Evolutionary conservation across 164 flowering plant genomes (phyloP).

Genomic region (Berberis vulgaris): DNA sequence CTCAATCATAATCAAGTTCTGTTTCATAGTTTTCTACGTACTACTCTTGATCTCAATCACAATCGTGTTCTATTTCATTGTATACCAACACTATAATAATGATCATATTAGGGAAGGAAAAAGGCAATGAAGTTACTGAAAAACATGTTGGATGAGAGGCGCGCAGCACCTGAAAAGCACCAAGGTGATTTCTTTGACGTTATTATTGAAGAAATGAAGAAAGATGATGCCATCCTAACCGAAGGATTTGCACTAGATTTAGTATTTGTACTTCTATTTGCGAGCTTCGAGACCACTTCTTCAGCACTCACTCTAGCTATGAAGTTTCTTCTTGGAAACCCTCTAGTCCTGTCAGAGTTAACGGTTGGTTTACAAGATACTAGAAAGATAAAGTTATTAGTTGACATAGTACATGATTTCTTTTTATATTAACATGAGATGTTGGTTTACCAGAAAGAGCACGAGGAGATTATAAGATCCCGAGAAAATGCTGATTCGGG

Average conservation of each 20-base stretch:
- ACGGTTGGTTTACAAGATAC: constrained; percentile 30
- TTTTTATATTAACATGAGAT: not conserved
- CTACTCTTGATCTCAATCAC: not conserved
- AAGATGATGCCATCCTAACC: constrained; percentile 19
- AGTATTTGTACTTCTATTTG: constrained; percentile 26
- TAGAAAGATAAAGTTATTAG: not conserved
- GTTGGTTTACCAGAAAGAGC: constrained; percentile 20
- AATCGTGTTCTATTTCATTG: not conserved
- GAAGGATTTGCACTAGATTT: constrained; percentile 21
- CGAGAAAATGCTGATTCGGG: constrained; percentile 17
- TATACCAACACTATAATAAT: not conserved
- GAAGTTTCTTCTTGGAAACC: constrained; percentile 36
- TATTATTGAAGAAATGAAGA: constrained; percentile 20
- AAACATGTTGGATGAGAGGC: constrained; percentile 48
- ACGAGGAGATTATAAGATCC: constrained; percentile 18
- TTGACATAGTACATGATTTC: not conserved
- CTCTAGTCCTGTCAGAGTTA: constrained; percentile 47
- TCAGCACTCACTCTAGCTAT: constrained; percentile 16
- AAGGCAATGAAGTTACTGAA: constrained; percentile 68
- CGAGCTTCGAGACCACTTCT: constrained; percentile 28
- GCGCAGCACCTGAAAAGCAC: not conserved
- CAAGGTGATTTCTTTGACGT: not conserved
- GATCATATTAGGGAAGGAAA: constrained; percentile 49
- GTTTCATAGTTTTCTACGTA: constrained; percentile 12
- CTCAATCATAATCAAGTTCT: not conserved